Evolutionary conservation across 306 rosid genomes (phyloP).

Genomic region (Psophocarpus tetragonolobus): DNA sequence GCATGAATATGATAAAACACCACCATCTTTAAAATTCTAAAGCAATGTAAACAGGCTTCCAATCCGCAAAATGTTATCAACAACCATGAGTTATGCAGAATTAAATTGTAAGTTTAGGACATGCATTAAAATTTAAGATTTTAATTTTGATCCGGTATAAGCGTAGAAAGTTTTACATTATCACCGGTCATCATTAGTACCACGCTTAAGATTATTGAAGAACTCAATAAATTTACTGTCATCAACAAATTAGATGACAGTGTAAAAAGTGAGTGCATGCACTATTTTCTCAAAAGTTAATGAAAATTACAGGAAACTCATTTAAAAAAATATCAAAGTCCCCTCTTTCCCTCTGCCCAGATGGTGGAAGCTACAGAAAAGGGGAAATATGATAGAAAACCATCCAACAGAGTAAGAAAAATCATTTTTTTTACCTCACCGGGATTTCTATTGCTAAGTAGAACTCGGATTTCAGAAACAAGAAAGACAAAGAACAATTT

Average conservation of each 20-base stretch:
- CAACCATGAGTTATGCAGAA: conserved; percentile 27
- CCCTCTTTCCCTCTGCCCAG: neutral
- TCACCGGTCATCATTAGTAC: too few species aligned
- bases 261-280: too few species aligned
- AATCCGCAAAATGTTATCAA: neutral
- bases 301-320: neutral
- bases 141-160: too few species aligned
- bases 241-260: too few species aligned
- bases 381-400: neutral
- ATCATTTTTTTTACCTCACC: neutral
- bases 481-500: conserved; percentile 5
- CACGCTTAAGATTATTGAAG: too few species aligned
- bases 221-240: too few species aligned
- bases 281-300: neutral
- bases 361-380: neutral
- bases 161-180: too few species aligned
- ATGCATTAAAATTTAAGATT: neutral
- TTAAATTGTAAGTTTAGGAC: neutral
- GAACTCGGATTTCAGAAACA: conserved; percentile 12
- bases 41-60: neutral
- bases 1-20: neutral
- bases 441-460: neutral
- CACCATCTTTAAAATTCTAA: neutral
- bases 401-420: conserved; percentile 5
- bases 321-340: neutral